A percentile compares a stretch with the other conserved stretches of the same genome.
Conservation (phyloP, 345 rosid species). For the Hibiscus syriacus region DNA sequence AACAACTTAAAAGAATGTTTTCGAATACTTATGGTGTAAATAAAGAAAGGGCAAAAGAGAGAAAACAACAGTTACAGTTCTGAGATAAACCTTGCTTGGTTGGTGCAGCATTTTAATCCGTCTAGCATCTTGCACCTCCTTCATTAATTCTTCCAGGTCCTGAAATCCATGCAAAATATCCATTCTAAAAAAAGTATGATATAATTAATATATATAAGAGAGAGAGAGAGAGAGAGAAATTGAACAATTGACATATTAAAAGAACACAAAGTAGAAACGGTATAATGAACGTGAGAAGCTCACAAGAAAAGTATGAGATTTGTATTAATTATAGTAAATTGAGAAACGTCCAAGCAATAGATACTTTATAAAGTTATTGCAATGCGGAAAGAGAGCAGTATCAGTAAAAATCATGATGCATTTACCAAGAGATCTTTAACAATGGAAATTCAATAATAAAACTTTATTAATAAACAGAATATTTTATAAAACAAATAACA, state of each 20-base stretch:
- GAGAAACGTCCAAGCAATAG: background rate
- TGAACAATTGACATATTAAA: background rate
- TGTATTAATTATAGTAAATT: conserved; percentile 1
- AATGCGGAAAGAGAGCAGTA: background rate
- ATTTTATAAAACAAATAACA: background rate
- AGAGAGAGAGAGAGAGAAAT: background rate
- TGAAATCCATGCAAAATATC: conserved; percentile 22
- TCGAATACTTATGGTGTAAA: background rate
- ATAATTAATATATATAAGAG: too few species aligned
- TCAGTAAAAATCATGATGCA: background rate
- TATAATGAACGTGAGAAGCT: background rate
- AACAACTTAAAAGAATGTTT: background rate
- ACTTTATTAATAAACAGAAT: background rate
- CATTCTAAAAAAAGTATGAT: background rate
- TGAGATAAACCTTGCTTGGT: conserved; percentile 78
- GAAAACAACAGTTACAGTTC: conserved; percentile 7
- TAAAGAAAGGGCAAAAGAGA: conserved; percentile 4
- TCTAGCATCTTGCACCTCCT: conserved; percentile 98
- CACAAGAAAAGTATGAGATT: background rate
- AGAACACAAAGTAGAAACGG: background rate
- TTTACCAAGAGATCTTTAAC: background rate
- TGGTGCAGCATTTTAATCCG: conserved; percentile 98
- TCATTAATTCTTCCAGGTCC: conserved; percentile 90
- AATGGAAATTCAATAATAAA: background rate
- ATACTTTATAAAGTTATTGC: background rate